Percentiles rank a stretch among this genome's conserved stretches.
Evolutionary conservation across 768 basidiomycete species (phyloP).

Genomic region (Calocera viscosa): DNA sequence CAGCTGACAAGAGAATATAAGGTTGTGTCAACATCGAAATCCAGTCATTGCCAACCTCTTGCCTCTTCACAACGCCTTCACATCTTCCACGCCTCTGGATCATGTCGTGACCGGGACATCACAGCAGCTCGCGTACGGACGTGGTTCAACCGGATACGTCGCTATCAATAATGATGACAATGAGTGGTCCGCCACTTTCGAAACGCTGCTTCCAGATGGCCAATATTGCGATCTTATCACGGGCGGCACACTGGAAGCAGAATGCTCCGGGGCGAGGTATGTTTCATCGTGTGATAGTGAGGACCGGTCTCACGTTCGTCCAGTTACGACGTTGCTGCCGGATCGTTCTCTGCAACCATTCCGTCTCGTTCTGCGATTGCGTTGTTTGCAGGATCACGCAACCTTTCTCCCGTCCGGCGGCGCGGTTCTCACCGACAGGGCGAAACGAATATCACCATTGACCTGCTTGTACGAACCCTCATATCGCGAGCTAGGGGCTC

Average conservation of each 20-base stretch:
- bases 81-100: slow-evolving; percentile 28
- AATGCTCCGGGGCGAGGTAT: slow-evolving; percentile 43
- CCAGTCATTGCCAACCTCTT: slow-evolving; percentile 17
- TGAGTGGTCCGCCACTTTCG: slow-evolving; percentile 44
- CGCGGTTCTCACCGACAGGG: not conserved
- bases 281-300: slow-evolving; percentile 16
- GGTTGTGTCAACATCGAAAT: slow-evolving; percentile 20
- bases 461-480: not conserved
- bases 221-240: slow-evolving; percentile 54
- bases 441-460: not conserved
- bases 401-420: not conserved
- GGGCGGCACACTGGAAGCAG: slow-evolving; percentile 32
- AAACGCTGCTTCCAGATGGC: slow-evolving; percentile 45
- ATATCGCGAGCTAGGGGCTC: not conserved
- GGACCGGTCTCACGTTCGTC: not conserved
- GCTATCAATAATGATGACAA: slow-evolving; percentile 54
- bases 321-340: not conserved
- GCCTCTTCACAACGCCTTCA: slow-evolving; percentile 15
- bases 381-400: not conserved
- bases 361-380: not conserved
- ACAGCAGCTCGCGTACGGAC: slow-evolving; percentile 53
- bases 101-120: slow-evolving; percentile 48
- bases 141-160: slow-evolving; percentile 48
- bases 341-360: not conserved
- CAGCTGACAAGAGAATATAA: not conserved